Evolutionary conservation across 345 rosid genomes (phyloP), one percentile per base, ranked within the genome.

Genomic region (Arabidopsis suecica): DNA sequence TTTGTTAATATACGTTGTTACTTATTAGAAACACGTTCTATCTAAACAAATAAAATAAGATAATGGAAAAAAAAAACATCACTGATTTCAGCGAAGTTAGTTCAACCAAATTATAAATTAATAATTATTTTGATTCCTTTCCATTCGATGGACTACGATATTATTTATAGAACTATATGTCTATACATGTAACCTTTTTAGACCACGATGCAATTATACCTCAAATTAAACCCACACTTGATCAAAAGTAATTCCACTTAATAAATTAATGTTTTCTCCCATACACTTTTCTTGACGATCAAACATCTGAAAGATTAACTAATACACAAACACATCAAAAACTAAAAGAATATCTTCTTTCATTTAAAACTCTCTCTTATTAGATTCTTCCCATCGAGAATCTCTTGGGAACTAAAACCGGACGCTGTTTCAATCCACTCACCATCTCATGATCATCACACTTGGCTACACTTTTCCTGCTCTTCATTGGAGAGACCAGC

Each of bases 401-500:
- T 73, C 85, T 67, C 45, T 72, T 76, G 9, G 86, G 79, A 64
- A 73, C 62, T 23, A 75, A 36, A 36, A 64, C 81, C 9, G 97
- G 88, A 60, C 96, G 85, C 69, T 89, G 97, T 82, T 85, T 91
- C 84, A 88, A 49, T 49, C 97, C 92, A 51, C 76, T 86, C 37
- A 68, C 63, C 54, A 37, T 66, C 49, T 56, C 72, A 38, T 38
- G 34, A 59, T 81, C 89, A 78, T 84, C 86, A 68, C 55, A 66
- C 71, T 76, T 86, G 50, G 75, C 83, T 10, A 86, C 79, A 61
- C 51, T 71, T 82, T 80, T 95, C 68, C 87, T 88, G 79, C 85
- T 82, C 84, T 89, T 95, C 87, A 88, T 71, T 33, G 97, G 97
- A 59, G 97, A 92, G 22, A 86, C 83, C 71, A 95, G 65, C 74